These are phyloP conservation scores for Phaseolus coccineus DNA, from an alignment of 331 rosid species.

Conservation along the genomic window DNA sequence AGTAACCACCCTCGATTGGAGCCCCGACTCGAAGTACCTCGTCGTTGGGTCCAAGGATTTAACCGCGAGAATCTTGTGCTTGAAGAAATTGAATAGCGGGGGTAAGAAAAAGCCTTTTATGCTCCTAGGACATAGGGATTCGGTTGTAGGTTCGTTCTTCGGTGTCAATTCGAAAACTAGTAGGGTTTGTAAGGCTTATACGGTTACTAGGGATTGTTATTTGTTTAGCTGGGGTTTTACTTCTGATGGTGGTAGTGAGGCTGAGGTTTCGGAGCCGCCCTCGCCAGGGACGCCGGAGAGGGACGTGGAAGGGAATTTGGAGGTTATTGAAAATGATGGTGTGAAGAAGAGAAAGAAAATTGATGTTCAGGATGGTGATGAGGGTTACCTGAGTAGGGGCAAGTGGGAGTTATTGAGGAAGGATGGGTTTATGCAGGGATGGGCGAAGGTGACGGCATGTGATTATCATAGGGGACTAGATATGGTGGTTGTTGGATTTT, in stretches of 20 bases:
- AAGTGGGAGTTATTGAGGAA: conserved; percentile 89
- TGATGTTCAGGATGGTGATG: conserved; percentile 49
- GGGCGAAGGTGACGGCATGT: conserved; percentile 68
- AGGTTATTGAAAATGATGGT: conserved; percentile 43
- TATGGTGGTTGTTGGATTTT: conserved; percentile 83
- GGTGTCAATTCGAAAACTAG: conserved; percentile 67
- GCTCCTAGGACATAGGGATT: conserved; percentile 87
- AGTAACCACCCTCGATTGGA: conserved; percentile 76
- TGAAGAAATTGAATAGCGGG: conserved; percentile 52
- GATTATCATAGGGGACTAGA: conserved; percentile 86
- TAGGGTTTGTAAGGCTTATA: conserved; percentile 69
- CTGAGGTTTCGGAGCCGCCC: conserved; percentile 50
- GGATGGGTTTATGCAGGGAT: conserved; percentile 69
- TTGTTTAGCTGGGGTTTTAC: conserved; percentile 73
- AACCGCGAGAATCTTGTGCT: conserved; percentile 67
- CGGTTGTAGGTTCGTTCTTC: conserved; percentile 76
- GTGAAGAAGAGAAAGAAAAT: conserved; percentile 67
- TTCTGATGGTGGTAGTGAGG: conserved; percentile 39
- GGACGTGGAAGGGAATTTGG: conserved; percentile 60
- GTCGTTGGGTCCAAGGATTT: conserved; percentile 86
- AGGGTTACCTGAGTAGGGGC: conserved; percentile 61
- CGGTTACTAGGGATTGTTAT: conserved; percentile 72
- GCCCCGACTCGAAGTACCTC: conserved; percentile 74
- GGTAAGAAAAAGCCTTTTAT: conserved; percentile 62
- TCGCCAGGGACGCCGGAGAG: conserved; percentile 72